Conservation (phyloP, 2,329 filamentous ascomycete genomes). For the Claviceps citrina region DNA sequence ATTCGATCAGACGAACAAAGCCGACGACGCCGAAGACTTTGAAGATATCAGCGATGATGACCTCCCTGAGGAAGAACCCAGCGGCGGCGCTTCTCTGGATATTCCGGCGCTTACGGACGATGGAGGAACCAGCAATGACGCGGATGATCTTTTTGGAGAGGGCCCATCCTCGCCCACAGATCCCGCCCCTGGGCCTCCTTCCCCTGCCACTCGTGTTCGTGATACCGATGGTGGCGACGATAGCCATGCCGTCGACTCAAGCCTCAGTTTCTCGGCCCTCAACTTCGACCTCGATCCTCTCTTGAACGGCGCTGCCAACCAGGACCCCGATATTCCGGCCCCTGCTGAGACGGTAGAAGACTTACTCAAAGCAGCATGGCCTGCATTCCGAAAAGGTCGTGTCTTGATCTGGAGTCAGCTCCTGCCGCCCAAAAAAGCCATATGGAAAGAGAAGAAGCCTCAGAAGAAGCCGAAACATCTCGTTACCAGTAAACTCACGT, state of each 20-base stretch:
- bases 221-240: conserved; percentile 23
- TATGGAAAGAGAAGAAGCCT: conserved; percentile 65
- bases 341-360: conserved; percentile 60
- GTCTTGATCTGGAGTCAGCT: conserved; percentile 69
- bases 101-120: conserved; percentile 43
- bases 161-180: conserved; percentile 35
- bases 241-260: conserved; percentile 17
- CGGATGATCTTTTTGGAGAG: conserved; percentile 57
- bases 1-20: conserved; percentile 61
- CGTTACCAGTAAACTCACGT: conserved; percentile 70
- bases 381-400: conserved; percentile 60
- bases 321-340: conserved; percentile 49
- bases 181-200: conserved; percentile 25
- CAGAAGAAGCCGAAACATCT: conserved; percentile 66
- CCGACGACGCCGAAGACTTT: conserved; percentile 80
- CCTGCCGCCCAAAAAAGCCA: conserved; percentile 64
- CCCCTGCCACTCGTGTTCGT: conserved; percentile 28
- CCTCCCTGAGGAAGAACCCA: conserved; percentile 59
- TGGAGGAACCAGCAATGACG: conserved; percentile 42
- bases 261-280: conserved; percentile 24
- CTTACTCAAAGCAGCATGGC: conserved; percentile 64
- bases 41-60: conserved; percentile 89
- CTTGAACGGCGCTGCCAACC: conserved; percentile 30
- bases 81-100: conserved; percentile 27
- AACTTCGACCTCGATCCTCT: conserved; percentile 34